A percentile compares a stretch with the other conserved stretches of the same genome.
Conservation (phyloP, 2,329 filamentous ascomycete genomes). For the Verticillium longisporum region DNA sequence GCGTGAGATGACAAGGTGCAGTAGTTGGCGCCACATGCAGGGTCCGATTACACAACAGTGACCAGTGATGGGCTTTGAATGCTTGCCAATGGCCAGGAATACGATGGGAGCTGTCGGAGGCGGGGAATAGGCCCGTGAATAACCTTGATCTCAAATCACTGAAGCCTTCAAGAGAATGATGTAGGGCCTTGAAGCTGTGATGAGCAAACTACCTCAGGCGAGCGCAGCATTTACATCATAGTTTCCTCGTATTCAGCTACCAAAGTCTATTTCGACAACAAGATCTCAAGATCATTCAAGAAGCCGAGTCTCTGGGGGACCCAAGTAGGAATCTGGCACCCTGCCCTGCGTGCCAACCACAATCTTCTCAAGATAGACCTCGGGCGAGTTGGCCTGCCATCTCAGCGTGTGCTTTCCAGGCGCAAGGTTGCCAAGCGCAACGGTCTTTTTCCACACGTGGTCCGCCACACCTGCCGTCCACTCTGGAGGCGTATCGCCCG, state of each 20-base stretch:
- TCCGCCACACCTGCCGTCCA: constrained; percentile 40
- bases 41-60: background rate
- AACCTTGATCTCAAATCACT: too few relatives aligned
- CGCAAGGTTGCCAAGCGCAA: constrained; percentile 4
- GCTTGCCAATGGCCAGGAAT: too few relatives aligned
- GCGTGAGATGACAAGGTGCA: background rate
- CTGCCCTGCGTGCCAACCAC: constrained; percentile 15
- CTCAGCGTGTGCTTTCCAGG: constrained; percentile 18
- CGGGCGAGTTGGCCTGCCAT: constrained; percentile 19
- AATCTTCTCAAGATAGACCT: constrained; percentile 25
- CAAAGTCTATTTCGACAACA: too few relatives aligned
- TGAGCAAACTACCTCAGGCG: too few relatives aligned
- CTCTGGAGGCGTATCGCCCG: constrained; percentile 33
- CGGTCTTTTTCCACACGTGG: constrained; percentile 36
- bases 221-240: too few relatives aligned
- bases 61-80: background rate
- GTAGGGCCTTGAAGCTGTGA: too few relatives aligned
- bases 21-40: background rate
- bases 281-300: background rate
- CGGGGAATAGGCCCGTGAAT: too few relatives aligned
- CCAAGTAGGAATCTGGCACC: constrained; percentile 19
- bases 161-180: too few relatives aligned
- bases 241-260: too few relatives aligned
- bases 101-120: too few relatives aligned
- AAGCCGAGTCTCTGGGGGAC: constrained; percentile 18